phyloP scores from a whole-genome alignment of 1,139 yeast genomes.

The Yamadazyma friedrichii region DNA sequence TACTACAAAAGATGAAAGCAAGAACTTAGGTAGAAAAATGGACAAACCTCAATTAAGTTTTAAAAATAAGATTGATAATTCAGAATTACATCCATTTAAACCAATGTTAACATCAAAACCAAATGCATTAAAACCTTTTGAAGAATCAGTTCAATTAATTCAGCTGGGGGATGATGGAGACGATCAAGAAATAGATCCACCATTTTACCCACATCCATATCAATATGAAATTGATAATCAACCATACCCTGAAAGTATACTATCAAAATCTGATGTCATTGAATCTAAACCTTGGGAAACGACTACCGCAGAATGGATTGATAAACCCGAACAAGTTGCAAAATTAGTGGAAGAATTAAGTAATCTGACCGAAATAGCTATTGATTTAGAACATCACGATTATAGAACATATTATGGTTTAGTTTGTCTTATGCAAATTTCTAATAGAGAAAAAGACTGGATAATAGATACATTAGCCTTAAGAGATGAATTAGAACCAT shows the following conservation, averaged over 20 bases:
- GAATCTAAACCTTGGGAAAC: slow-evolving; percentile 65
- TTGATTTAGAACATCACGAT: slow-evolving; percentile 98
- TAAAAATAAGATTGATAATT: slow-evolving; percentile 59
- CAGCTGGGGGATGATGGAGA: slow-evolving; percentile 21
- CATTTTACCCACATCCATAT: slow-evolving; percentile 81
- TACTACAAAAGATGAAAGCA: slow-evolving; percentile 21
- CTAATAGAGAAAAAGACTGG: slow-evolving; percentile 79
- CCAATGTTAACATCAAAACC: slow-evolving; percentile 77
- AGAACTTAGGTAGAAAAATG: slow-evolving; percentile 45
- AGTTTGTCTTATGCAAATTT: slow-evolving; percentile 91
- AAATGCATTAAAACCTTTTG: slow-evolving; percentile 55
- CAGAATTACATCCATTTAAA: slow-evolving; percentile 67
- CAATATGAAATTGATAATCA: slow-evolving; percentile 68
- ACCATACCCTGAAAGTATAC: slow-evolving; percentile 64
- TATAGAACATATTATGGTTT: slow-evolving; percentile 86
- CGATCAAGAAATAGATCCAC: slow-evolving; percentile 45
- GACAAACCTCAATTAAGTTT: slow-evolving; percentile 75
- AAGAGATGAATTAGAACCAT: slow-evolving; percentile 63
- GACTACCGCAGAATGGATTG: slow-evolving; percentile 71
- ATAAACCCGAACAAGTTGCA: slow-evolving; percentile 49
- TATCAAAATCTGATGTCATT: slow-evolving; percentile 48
- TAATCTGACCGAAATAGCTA: slow-evolving; percentile 66
- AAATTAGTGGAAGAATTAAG: slow-evolving; percentile 56
- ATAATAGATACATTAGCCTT: slow-evolving; percentile 76
- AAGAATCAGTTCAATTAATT: slow-evolving; percentile 44